These are phyloP conservation scores for Lepidium africanum DNA, from an alignment of 345 rosid genomes.

Conservation along the genomic window DNA sequence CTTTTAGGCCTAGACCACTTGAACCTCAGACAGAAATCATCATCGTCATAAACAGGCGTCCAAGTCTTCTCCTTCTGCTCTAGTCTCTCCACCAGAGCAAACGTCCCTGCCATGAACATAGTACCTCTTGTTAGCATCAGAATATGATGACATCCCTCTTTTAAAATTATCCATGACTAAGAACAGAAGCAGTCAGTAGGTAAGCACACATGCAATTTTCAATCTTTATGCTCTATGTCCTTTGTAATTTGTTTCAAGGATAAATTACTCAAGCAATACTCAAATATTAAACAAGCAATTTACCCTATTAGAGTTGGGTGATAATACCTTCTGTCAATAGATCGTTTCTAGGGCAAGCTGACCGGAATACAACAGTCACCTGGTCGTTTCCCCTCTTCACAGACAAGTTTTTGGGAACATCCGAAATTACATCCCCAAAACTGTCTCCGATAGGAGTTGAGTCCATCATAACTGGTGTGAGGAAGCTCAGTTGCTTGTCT, in stretches of 20 bases:
- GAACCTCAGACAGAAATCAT: constrained; percentile 83
- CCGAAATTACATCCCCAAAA: constrained; percentile 76
- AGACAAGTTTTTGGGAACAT: constrained; percentile 68
- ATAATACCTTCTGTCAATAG: constrained; percentile 72
- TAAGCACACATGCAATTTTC: not conserved
- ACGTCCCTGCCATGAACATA: constrained; percentile 37
- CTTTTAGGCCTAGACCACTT: constrained; percentile 79
- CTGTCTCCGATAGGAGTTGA: constrained; percentile 52
- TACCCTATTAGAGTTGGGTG: not conserved
- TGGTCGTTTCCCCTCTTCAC: constrained; percentile 55
- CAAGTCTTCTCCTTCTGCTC: constrained; percentile 54
- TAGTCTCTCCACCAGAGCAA: constrained; percentile 73
- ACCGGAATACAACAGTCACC: constrained; percentile 75
- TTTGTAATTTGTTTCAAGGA: not conserved
- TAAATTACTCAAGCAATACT: not conserved
- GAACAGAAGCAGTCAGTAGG: not conserved
- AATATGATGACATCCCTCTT: not conserved
- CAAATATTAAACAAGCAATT: not conserved
- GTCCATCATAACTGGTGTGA: constrained; percentile 85
- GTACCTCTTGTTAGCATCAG: constrained; percentile 8
- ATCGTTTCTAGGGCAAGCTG: constrained; percentile 97
- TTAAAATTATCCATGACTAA: not conserved
- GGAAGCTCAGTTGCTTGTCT: constrained; percentile 68
- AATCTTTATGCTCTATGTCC: not conserved
- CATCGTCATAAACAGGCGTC: constrained; percentile 85